Conservation (phyloP, 176 grass and related monocot genomes). For the Melocanna baccifera region DNA sequence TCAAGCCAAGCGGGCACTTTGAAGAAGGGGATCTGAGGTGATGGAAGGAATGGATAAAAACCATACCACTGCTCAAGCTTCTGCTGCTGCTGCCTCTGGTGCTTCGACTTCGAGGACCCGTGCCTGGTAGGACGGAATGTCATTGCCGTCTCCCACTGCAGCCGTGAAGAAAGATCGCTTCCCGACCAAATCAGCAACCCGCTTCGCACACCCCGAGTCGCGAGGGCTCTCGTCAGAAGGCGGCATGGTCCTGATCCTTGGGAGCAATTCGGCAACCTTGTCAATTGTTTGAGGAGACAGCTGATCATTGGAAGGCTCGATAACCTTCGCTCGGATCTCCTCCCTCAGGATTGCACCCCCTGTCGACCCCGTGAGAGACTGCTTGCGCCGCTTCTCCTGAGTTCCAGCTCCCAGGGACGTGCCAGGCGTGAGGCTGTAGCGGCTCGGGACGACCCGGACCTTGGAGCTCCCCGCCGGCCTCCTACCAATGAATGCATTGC, state of each 20-base stretch:
- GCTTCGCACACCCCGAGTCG: constrained; percentile 72
- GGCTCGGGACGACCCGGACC: constrained; percentile 67
- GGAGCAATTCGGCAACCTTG: constrained; percentile 64
- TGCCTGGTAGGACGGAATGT: constrained; percentile 31
- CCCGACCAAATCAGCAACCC: constrained; percentile 58
- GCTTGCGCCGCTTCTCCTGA: constrained; percentile 44
- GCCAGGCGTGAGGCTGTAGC: constrained; percentile 65
- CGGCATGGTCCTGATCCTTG: constrained; percentile 63
- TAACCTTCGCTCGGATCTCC: constrained; percentile 16
- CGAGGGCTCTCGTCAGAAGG: constrained; percentile 55
- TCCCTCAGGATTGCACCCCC: background rate
- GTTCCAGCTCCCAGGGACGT: constrained; percentile 2
- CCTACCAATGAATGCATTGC: constrained; percentile 24
- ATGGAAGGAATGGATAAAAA: constrained; percentile 6
- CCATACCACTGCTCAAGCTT: background rate
- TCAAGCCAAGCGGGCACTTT: constrained; percentile 39
- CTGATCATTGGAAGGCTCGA: background rate
- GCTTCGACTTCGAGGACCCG: constrained; percentile 39
- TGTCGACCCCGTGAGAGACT: constrained; percentile 24
- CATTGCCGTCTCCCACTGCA: constrained; percentile 11
- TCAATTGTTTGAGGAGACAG: constrained; percentile 53
- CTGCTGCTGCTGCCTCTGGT: background rate
- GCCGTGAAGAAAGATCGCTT: constrained; percentile 54
- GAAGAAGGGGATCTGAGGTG: constrained; percentile 8
- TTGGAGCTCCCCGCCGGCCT: constrained; percentile 57